A percentile compares a stretch with the other conserved stretches of the same genome.
phyloP scores from a whole-genome alignment of 208 protist genomes.

The Crithidia sp. region DNA sequence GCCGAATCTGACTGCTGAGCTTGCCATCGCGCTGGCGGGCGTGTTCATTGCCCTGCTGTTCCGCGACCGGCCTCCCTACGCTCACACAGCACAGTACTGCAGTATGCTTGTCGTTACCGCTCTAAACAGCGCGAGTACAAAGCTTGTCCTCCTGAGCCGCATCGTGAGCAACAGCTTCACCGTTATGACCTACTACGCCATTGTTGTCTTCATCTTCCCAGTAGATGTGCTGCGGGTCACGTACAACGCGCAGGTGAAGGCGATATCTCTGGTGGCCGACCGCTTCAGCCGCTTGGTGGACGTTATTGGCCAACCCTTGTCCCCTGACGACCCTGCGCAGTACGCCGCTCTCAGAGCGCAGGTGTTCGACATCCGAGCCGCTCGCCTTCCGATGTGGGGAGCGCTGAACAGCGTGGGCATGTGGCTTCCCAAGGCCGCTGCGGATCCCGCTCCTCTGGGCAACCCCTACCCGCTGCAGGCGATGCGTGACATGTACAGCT shows the following conservation, averaged over 20 bases:
- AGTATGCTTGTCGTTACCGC: conserved; percentile 43
- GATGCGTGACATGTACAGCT: conserved; percentile 57
- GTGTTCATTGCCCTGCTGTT: conserved; percentile 51
- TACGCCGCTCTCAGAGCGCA: conserved; percentile 6
- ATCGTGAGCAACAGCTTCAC: conserved; percentile 59
- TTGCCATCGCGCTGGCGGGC: conserved; percentile 33
- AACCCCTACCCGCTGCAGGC: conserved; percentile 44
- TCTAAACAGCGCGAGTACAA: conserved; percentile 31
- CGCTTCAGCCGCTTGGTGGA: conserved; percentile 46
- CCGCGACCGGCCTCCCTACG: conserved; percentile 37
- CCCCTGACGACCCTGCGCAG: conserved; percentile 16
- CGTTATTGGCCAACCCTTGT: conserved; percentile 33
- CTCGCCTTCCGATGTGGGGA: conserved; percentile 36
- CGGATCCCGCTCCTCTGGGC: conserved; percentile 53
- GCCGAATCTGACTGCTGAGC: conserved; percentile 26
- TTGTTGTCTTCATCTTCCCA: conserved; percentile 72
- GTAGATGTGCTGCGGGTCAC: conserved; percentile 53
- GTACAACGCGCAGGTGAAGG: conserved; percentile 39
- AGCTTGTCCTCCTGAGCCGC: conserved; percentile 39
- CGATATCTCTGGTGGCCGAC: conserved; percentile 32
- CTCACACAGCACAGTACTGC: conserved; percentile 48
- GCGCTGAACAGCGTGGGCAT: conserved; percentile 28
- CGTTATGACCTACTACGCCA: conserved; percentile 70
- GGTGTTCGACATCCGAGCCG: conserved; percentile 1
- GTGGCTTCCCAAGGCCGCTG: conserved; percentile 46